Conservation (phyloP, 306 rosid genomes). For the Herpetospermum pedunculosum region DNA sequence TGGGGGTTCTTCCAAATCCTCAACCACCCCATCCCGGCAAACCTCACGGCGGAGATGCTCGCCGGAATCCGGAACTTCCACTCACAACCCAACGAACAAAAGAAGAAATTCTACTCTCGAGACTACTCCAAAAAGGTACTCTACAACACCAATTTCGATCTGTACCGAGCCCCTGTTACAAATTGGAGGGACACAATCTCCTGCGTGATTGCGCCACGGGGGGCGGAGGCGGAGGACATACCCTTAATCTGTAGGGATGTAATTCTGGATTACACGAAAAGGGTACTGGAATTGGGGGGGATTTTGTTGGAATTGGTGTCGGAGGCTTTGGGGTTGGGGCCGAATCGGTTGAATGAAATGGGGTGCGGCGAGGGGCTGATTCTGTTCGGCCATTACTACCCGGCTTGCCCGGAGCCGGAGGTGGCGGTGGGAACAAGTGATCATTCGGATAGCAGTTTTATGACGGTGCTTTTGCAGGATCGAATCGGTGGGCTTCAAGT, state of each 20-base stretch:
- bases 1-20: constrained; percentile 49
- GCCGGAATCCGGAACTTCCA: constrained; percentile 26
- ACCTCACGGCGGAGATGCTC: constrained; percentile 21
- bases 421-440: constrained; percentile 25
- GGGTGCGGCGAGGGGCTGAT: constrained; percentile 31
- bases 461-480: constrained; percentile 11
- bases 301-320: constrained; percentile 29
- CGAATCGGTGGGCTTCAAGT: constrained; percentile 12
- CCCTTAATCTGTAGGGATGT: constrained; percentile 31
- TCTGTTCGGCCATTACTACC: constrained; percentile 42
- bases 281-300: constrained; percentile 19
- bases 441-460: neutral
- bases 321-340: constrained; percentile 40
- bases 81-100: constrained; percentile 24
- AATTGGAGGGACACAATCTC: constrained; percentile 52
- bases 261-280: constrained; percentile 23
- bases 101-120: constrained; percentile 28
- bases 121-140: constrained; percentile 10
- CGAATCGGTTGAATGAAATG: constrained; percentile 24
- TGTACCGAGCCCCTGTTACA: too few relatives aligned
- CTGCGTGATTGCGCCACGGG: constrained; percentile 22
- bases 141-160: constrained; percentile 26
- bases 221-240: constrained; percentile 14
- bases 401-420: constrained; percentile 52
- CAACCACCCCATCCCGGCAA: constrained; percentile 27